A percentile compares a stretch with the other conserved stretches of the same genome.
phyloP scores from a whole-genome alignment of 176 grass and related monocot species.

The Triticum monococcum region DNA sequence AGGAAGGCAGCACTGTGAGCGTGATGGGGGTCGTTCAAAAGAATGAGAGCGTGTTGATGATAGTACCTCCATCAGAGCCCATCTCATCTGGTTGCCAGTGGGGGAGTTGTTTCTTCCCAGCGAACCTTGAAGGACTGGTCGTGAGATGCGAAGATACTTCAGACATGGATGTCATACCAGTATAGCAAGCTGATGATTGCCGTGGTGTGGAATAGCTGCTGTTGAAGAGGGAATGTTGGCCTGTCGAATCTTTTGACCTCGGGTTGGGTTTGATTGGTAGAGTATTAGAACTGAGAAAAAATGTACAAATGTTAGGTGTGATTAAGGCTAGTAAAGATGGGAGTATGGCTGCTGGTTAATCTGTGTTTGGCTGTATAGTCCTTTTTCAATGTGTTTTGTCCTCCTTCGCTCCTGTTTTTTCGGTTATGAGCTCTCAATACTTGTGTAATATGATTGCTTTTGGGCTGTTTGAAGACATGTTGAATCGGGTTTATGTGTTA shows the following conservation, averaged over 20 bases:
- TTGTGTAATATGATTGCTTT: conserved; percentile 57
- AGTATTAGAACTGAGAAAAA: conserved; percentile 54
- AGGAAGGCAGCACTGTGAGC: conserved; percentile 97
- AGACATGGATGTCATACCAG: conserved; percentile 85
- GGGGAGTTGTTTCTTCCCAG: conserved; percentile 67
- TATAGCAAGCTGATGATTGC: conserved; percentile 38
- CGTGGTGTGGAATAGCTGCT: conserved; percentile 12
- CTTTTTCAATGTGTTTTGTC: conserved; percentile 36
- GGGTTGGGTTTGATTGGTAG: conserved; percentile 49
- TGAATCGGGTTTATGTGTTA: conserved; percentile 16
- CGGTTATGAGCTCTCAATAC: conserved; percentile 51
- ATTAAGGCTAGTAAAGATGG: conserved; percentile 63
- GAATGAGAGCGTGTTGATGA: conserved; percentile 97
- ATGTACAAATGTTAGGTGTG: conserved; percentile 75
- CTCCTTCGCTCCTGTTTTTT: conserved; percentile 11
- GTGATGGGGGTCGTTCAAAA: conserved; percentile 91
- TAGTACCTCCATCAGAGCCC: conserved; percentile 76
- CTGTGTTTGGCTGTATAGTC: conserved; percentile 74
- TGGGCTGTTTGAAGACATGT: conserved; percentile 29
- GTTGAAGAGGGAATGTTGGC: conserved; percentile 34
- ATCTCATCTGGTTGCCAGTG: conserved; percentile 85
- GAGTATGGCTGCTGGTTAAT: conserved; percentile 45
- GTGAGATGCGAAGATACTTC: conserved; percentile 95
- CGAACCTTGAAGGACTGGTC: conserved; percentile 77
- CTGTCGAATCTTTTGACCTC: conserved; percentile 51